Conservation (phyloP, 2,329 filamentous ascomycete species). For the Chrysoporthe cubensis region DNA sequence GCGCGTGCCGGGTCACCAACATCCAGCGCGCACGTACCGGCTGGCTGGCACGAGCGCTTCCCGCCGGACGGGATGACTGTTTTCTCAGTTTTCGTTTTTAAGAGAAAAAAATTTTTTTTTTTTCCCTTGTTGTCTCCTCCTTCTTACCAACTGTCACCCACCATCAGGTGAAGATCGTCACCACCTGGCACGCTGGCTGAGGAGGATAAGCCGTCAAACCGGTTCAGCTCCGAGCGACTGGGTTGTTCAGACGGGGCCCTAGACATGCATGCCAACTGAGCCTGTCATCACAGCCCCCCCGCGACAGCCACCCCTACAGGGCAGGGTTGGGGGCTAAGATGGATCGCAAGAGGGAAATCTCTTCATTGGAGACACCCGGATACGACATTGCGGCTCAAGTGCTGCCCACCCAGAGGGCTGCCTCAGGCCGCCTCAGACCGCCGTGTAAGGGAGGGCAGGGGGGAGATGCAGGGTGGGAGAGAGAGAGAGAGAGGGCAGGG, state of each 20-base stretch:
- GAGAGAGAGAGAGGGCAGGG: neutral
- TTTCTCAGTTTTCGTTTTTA: too few species aligned
- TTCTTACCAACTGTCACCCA: neutral
- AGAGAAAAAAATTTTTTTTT: too few species aligned
- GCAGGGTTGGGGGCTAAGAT: neutral
- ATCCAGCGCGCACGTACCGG: neutral
- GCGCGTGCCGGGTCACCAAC: too few species aligned
- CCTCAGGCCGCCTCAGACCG: neutral
- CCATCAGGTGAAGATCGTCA: neutral
- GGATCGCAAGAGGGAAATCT: neutral
- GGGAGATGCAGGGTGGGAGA: too few species aligned
- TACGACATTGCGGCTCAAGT: constrained; percentile 27
- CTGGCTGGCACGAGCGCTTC: too few species aligned
- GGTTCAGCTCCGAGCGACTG: constrained; percentile 1
- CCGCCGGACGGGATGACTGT: too few species aligned
- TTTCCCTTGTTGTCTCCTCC: too few species aligned
- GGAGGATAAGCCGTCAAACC: neutral
- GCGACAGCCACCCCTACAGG: neutral
- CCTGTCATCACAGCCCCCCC: neutral
- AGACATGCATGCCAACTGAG: constrained; percentile 7
- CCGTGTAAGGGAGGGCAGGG: neutral
- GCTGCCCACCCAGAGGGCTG: neutral
- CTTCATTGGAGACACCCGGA: constrained; percentile 4
- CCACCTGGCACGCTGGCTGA: neutral
- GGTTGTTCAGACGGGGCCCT: neutral